A percentile compares a stretch with the other conserved stretches of the same genome.
Conservation (phyloP, 345 rosid species). For the Lumnitzera littorea region DNA sequence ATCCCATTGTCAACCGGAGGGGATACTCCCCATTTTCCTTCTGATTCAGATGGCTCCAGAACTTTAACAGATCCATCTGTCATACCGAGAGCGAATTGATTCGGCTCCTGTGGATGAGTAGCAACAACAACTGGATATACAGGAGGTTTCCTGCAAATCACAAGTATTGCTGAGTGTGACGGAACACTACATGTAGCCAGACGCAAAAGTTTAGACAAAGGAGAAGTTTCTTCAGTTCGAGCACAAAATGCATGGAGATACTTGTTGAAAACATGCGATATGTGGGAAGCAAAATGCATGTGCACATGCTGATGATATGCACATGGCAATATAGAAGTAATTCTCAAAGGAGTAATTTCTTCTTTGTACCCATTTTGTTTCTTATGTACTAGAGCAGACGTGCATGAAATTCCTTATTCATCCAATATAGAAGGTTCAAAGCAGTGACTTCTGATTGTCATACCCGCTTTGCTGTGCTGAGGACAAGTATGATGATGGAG, state of each 20-base stretch:
- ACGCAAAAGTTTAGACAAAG: too few species aligned
- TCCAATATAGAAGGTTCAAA: not conserved
- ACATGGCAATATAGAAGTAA: too few species aligned
- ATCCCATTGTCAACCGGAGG: conserved; percentile 37
- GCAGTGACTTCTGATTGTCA: not conserved
- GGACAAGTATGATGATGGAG: conserved; percentile 34
- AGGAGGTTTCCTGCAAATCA: conserved; percentile 22
- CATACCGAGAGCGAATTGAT: conserved; percentile 60
- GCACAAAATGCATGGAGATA: too few species aligned
- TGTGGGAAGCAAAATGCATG: too few species aligned
- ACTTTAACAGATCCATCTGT: conserved; percentile 58
- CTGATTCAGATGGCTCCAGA: conserved; percentile 52
- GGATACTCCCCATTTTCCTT: conserved; percentile 46
- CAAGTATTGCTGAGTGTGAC: not conserved
- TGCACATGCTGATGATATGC: too few species aligned
- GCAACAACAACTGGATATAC: conserved; percentile 48
- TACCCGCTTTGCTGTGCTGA: conserved; percentile 22
- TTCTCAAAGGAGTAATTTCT: too few species aligned
- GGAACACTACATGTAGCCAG: too few species aligned
- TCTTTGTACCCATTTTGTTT: too few species aligned
- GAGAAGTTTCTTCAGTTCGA: too few species aligned
- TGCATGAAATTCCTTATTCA: too few species aligned
- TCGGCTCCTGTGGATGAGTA: conserved; percentile 66
- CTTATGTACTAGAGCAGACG: too few species aligned
- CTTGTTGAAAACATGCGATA: too few species aligned